phyloP scores from a whole-genome alignment of 805 yeast genomes.

The Metschnikowia baotianmanensis region DNA sequence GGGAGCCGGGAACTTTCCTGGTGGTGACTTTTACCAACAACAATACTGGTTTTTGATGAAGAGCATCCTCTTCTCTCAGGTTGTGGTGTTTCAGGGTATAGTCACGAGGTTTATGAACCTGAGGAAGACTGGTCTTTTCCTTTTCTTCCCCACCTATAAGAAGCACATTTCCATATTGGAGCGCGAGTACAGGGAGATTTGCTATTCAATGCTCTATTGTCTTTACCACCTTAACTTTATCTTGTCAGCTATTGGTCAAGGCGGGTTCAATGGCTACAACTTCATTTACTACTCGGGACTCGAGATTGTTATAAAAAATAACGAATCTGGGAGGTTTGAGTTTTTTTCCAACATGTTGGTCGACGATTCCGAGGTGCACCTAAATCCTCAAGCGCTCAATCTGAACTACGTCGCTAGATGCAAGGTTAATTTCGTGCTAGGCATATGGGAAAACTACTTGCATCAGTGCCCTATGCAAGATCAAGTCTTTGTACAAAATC shows the following conservation, averaged over 20 bases:
- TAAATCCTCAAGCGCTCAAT: constrained; percentile 28
- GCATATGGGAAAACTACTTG: constrained; percentile 46
- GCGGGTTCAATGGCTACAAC: constrained; percentile 63
- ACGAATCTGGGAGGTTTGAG: constrained; percentile 16
- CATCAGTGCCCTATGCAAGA: constrained; percentile 24
- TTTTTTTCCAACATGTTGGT: constrained; percentile 27
- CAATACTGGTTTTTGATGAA: constrained; percentile 41
- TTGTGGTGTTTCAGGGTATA: constrained; percentile 51
- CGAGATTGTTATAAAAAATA: constrained; percentile 37
- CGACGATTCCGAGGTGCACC: constrained; percentile 34
- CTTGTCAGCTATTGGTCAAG: constrained; percentile 54
- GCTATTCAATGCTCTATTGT: constrained; percentile 34
- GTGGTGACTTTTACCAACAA: constrained; percentile 17
- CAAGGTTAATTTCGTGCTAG: constrained; percentile 45
- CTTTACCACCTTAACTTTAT: constrained; percentile 48
- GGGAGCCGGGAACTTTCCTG: constrained; percentile 2
- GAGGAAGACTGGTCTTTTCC: constrained; percentile 15
- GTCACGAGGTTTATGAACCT: constrained; percentile 35
- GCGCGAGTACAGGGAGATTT: constrained; percentile 26
- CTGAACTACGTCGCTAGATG: constrained; percentile 29
- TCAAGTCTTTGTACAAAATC: constrained; percentile 21
- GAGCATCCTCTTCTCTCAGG: constrained; percentile 44
- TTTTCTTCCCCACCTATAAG: constrained; percentile 19
- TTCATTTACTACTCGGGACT: constrained; percentile 52
- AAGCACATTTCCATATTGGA: constrained; percentile 18